Base-by-base conservation (phyloP, 75 land plant species). In the Cunninghamia lanceolata region DNA sequence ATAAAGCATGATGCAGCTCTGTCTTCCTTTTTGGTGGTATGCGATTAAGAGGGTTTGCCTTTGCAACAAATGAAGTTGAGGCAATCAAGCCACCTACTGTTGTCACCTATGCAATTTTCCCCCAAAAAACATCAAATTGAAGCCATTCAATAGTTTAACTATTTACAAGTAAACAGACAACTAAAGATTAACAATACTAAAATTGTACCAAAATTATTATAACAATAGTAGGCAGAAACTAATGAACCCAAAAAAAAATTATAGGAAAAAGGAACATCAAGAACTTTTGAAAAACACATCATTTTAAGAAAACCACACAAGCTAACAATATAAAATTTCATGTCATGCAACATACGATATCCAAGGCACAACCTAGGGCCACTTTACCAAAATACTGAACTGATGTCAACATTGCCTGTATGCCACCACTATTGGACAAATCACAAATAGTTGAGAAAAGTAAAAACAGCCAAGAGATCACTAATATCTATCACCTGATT, bases 1-100 rank as follows among this genome's bases (percentile, higher is more conserved):
- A 98, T 2, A 98, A 86, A 39, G 99, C 99, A 92, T 98, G 99
- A 82, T 96, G 93, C 43, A 98, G 93, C 89, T 98, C 99, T 86
- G 95, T 94, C 89, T 98, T 98, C 36, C 96, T 93, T 82, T 97
- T 98, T 74, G 92, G 93, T 17, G 99, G 94, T 36, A 91, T 77
- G 42, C 99, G 99, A 83, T 91, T 95, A 11, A 95, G 93, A 88
- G 99, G 99, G 87, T 98, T 98, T 40, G 99, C 99, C 90, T 98
- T 98, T 73, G 95, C 99, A 32, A 98, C 96, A 92, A 98, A 98
- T 21, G 99, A 98, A 32, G 99, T 96, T 46, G 99, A 93, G 85
- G 99, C 99, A 92, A 93, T 98, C 79, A 98, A 90, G 25, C 95
- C 99, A 88, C 99, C 99, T 79, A 95, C 91, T 35, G 96, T 93